phyloP scores from a whole-genome alignment of 495 filamentous ascomycete species.

The Chaetomium tenue region DNA sequence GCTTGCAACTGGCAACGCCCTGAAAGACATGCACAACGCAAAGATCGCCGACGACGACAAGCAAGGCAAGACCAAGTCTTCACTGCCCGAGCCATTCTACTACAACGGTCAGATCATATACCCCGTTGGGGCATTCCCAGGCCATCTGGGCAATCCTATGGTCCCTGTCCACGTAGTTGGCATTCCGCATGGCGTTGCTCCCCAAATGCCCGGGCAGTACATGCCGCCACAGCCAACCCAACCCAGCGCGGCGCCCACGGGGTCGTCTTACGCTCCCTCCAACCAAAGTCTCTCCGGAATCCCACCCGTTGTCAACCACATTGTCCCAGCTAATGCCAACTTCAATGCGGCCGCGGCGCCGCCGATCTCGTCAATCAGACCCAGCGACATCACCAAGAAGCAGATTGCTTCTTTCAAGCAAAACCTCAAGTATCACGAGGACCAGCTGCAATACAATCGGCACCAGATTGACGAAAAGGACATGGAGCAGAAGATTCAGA shows the following conservation, averaged over 20 bases:
- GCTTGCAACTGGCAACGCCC: slow-evolving; percentile 7
- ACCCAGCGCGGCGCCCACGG: slow-evolving; percentile 24
- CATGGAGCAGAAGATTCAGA: slow-evolving; percentile 35
- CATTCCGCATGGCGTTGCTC: slow-evolving; percentile 24
- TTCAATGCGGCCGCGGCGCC: slow-evolving; percentile 33
- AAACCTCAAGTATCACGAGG: slow-evolving; percentile 46
- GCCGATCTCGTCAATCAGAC: slow-evolving; percentile 46
- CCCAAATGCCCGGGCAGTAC: slow-evolving; percentile 21
- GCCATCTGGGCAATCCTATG: slow-evolving; percentile 22
- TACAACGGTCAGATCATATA: slow-evolving; percentile 52
- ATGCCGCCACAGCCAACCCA: slow-evolving; percentile 27
- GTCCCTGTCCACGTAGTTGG: slow-evolving; percentile 30
- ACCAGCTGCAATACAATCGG: slow-evolving; percentile 48
- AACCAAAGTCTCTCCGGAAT: slow-evolving; percentile 16
- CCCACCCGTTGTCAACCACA: slow-evolving; percentile 13
- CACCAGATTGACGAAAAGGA: slow-evolving; percentile 52
- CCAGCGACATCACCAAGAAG: slow-evolving; percentile 49
- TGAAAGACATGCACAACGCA: slow-evolving; percentile 32
- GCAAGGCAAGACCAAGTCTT: slow-evolving; percentile 42
- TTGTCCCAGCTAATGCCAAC: slow-evolving; percentile 27
- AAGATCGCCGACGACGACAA: slow-evolving; percentile 35
- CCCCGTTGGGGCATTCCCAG: slow-evolving; percentile 35
- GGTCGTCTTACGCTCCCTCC: slow-evolving; percentile 18
- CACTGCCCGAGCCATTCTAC: slow-evolving; percentile 49
- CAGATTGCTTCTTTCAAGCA: slow-evolving; percentile 48